Percentiles rank a stretch among this genome's conserved stretches.
These are phyloP conservation scores for Ascochyta rabiei DNA, from an alignment of 2,329 filamentous ascomycete species.

Conservation along the genomic window DNA sequence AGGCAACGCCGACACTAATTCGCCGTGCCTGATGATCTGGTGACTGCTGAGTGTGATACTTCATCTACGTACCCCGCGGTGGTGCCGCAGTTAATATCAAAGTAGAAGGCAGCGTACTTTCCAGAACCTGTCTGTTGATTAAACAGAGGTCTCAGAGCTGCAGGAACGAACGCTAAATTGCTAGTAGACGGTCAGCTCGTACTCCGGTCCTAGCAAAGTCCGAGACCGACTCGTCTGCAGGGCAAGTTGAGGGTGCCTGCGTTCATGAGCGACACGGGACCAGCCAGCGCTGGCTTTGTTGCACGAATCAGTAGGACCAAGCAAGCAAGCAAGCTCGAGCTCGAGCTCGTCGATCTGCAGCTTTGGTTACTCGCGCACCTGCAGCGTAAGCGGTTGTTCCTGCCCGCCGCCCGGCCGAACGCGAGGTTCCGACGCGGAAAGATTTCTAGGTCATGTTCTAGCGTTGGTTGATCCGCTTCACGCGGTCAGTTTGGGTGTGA, in stretches of 20 bases:
- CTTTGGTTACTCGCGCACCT: slow-evolving; percentile 34
- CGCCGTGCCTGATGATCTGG: slow-evolving; percentile 21
- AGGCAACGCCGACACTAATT: slow-evolving; percentile 7
- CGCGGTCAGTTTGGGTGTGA: slow-evolving; percentile 22
- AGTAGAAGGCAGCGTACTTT: slow-evolving; percentile 28
- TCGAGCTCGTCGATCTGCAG: slow-evolving; percentile 24
- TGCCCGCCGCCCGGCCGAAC: slow-evolving; percentile 34
- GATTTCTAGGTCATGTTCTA: slow-evolving; percentile 28
- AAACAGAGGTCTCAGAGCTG: neutral
- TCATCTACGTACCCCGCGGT: slow-evolving; percentile 46
- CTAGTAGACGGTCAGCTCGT: neutral
- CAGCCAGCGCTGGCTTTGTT: slow-evolving; percentile 21
- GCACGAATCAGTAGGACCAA: slow-evolving; percentile 4
- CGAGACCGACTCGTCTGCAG: slow-evolving; percentile 23
- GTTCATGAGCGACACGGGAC: slow-evolving; percentile 20
- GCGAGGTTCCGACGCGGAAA: slow-evolving; percentile 24
- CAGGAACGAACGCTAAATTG: neutral
- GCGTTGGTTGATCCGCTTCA: slow-evolving; percentile 23
- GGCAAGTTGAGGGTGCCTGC: slow-evolving; percentile 26
- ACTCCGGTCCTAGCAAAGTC: neutral
- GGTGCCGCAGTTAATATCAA: slow-evolving; percentile 35
- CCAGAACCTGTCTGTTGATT: slow-evolving; percentile 21
- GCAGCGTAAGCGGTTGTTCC: slow-evolving; percentile 35
- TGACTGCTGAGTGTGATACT: slow-evolving; percentile 36
- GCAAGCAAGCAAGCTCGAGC: slow-evolving; percentile 4